These are phyloP conservation scores for Cladosporium austrohemisphaericum DNA, from an alignment of 2,329 filamentous ascomycete genomes.

Conservation along the genomic window DNA sequence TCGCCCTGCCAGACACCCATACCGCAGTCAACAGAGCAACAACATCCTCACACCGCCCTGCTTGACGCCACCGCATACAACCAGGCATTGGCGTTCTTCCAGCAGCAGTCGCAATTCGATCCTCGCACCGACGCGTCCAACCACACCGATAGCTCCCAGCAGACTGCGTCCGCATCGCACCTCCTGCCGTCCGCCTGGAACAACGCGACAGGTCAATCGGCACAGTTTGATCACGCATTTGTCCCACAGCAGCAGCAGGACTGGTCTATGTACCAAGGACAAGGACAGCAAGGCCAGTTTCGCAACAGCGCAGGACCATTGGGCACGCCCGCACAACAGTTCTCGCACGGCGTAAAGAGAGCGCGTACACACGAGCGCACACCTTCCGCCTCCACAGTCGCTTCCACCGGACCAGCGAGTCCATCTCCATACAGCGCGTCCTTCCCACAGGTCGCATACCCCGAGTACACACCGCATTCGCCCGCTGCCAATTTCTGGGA, in stretches of 20 bases:
- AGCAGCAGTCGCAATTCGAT: background rate
- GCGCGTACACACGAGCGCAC: conserved; percentile 30
- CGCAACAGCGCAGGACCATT: conserved; percentile 26
- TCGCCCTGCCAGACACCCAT: conserved; percentile 1
- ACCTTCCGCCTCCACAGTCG: conserved; percentile 39
- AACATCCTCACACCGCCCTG: background rate
- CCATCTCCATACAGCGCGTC: conserved; percentile 38
- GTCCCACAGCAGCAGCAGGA: background rate
- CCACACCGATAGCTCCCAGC: background rate
- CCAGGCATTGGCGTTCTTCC: background rate
- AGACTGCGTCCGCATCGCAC: background rate
- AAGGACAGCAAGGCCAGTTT: conserved; percentile 4
- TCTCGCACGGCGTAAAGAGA: conserved; percentile 22
- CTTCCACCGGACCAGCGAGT: conserved; percentile 39
- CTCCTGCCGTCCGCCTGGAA: conserved; percentile 6
- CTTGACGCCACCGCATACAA: conserved; percentile 4
- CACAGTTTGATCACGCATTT: background rate
- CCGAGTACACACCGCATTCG: conserved; percentile 43
- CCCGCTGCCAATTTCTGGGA: conserved; percentile 25
- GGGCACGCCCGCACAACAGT: conserved; percentile 17
- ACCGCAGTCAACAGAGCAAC: background rate
- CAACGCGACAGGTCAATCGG: background rate
- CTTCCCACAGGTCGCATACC: conserved; percentile 42
- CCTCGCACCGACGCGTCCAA: background rate
- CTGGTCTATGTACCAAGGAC: conserved; percentile 12